A percentile compares a stretch with the other conserved stretches of the same genome.
These are phyloP conservation scores for Leptodermis oblonga DNA, from an alignment of 257 asterid genomes.

Conservation along the genomic window DNA sequence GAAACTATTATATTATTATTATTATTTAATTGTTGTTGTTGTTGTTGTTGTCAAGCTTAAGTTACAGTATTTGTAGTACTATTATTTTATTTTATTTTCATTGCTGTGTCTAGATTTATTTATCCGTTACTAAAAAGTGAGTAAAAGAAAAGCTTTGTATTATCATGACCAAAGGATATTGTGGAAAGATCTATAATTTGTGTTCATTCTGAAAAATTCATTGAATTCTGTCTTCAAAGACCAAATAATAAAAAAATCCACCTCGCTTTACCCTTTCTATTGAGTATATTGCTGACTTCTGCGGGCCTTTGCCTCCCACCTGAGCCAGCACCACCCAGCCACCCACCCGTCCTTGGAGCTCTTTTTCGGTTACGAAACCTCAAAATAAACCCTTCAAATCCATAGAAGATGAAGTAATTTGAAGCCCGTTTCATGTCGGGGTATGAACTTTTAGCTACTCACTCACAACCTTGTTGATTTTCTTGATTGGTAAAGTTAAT, in stretches of 20 bases:
- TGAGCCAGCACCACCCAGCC: not conserved
- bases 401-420: not conserved
- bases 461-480: not conserved
- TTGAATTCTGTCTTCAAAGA: not conserved
- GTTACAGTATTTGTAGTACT: no score
- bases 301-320: not conserved
- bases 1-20: no score
- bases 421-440: not conserved
- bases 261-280: not conserved
- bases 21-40: no score
- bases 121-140: no score
- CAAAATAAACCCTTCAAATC: not conserved
- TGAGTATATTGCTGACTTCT: not conserved
- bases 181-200: no score
- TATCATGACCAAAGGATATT: no score
- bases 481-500: not conserved
- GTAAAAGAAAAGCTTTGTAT: no score
- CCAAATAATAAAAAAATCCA: not conserved
- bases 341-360: not conserved
- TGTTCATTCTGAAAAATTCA: no score
- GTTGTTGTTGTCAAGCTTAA: no score
- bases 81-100: no score
- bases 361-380: not conserved
- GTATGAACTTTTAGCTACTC: not conserved
- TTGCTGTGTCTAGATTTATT: no score